Percentiles rank a stretch among this genome's conserved stretches.
Evolutionary conservation across 495 filamentous ascomycete species (phyloP).

Genomic region (Aspergillus leporis): DNA sequence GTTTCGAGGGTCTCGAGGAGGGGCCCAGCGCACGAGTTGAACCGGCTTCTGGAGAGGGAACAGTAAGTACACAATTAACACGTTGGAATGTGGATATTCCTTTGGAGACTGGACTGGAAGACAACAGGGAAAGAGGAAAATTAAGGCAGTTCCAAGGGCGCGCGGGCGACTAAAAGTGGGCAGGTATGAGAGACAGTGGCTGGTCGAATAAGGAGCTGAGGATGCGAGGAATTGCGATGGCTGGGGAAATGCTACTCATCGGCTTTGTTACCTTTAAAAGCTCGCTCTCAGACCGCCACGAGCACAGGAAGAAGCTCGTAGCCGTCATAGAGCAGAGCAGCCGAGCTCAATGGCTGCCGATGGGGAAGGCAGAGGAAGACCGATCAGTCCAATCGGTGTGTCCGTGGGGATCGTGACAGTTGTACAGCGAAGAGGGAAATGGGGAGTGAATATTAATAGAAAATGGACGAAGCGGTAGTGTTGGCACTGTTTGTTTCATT

Average conservation of each 20-base stretch:
- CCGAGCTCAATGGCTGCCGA: conserved; percentile 21
- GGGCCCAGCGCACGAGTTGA: conserved; percentile 11
- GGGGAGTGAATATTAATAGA: neutral
- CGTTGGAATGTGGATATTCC: conserved; percentile 31
- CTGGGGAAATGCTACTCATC: conserved; percentile 20
- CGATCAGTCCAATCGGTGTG: neutral
- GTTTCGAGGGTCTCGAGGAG: conserved; percentile 7
- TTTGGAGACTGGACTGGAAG: conserved; percentile 10
- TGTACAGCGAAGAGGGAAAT: conserved; percentile 4
- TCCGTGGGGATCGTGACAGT: conserved; percentile 1
- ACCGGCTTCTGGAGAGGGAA: conserved; percentile 11
- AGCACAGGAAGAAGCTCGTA: conserved; percentile 18
- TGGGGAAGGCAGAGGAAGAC: neutral
- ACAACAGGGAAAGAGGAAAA: conserved; percentile 12
- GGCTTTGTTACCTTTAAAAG: conserved; percentile 7
- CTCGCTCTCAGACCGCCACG: conserved; percentile 26
- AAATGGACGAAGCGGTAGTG: conserved; percentile 4
- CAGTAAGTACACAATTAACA: conserved; percentile 16
- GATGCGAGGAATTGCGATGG: conserved; percentile 25
- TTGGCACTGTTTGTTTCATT: no score
- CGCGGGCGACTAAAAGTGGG: conserved; percentile 14
- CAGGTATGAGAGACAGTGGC: conserved; percentile 19
- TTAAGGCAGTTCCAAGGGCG: conserved; percentile 15
- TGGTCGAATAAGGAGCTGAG: conserved; percentile 26
- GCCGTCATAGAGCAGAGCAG: conserved; percentile 24